Evolutionary conservation across 192 early-diverging fungal genomes (phyloP).

Genomic region (Neocallimastix lanati): DNA sequence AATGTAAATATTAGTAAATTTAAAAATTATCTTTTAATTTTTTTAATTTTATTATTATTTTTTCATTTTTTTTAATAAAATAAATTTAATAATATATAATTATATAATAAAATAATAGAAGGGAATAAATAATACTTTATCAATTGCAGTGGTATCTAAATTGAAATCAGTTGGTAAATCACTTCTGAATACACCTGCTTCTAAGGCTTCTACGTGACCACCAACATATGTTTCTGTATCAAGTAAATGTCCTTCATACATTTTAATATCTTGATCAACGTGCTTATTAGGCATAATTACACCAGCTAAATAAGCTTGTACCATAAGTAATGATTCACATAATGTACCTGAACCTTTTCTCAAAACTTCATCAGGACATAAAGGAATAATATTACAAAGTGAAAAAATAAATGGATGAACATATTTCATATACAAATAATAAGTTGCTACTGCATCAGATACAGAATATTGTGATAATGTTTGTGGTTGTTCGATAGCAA

Average conservation of each 20-base stretch:
- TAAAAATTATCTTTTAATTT: no score
- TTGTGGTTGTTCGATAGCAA: slow-evolving; percentile 79
- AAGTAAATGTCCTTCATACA: slow-evolving; percentile 74
- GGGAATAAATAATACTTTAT: slow-evolving; percentile 43
- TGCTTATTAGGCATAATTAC: slow-evolving; percentile 98
- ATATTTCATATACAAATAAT: slow-evolving; percentile 99
- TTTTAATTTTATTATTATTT: no score
- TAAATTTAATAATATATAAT: no score
- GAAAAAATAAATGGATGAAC: slow-evolving; percentile 98
- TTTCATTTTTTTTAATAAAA: no score
- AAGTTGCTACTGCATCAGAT: slow-evolving; percentile 97
- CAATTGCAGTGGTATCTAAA: slow-evolving; percentile 53
- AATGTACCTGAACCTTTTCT: slow-evolving; percentile 90
- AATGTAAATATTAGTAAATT: no score
- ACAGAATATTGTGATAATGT: slow-evolving; percentile 92
- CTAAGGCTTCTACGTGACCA: slow-evolving; percentile 96
- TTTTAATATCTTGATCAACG: slow-evolving; percentile 50
- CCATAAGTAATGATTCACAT: slow-evolving; percentile 93
- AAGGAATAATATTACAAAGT: slow-evolving; percentile 97
- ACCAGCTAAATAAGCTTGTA: slow-evolving; percentile 30
- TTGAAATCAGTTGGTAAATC: slow-evolving; percentile 78
- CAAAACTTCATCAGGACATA: slow-evolving; percentile 90
- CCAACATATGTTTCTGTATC: slow-evolving; percentile 96
- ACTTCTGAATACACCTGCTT: slow-evolving; percentile 90
- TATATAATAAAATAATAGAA: no score